phyloP scores from a whole-genome alignment of 768 basidiomycete genomes.

The Solioccasus polychromus region DNA sequence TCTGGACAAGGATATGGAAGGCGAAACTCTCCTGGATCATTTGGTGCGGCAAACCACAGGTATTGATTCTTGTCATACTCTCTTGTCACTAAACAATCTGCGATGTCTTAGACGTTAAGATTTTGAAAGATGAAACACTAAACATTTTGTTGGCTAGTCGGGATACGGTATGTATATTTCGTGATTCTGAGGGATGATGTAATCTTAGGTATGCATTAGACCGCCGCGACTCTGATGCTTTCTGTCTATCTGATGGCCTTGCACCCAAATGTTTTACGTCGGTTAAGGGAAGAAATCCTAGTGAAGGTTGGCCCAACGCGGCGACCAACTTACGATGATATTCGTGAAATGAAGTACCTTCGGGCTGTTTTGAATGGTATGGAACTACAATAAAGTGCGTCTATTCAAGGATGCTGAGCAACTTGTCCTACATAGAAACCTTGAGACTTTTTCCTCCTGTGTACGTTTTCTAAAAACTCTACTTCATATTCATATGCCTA shows the following conservation, averaged over 20 bases:
- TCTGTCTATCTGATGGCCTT: constrained; percentile 46
- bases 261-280: constrained; percentile 44
- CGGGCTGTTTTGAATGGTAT: constrained; percentile 64
- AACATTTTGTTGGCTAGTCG: constrained; percentile 32
- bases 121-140: constrained; percentile 25
- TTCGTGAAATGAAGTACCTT: constrained; percentile 61
- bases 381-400: background rate
- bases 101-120: constrained; percentile 16
- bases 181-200: background rate
- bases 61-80: constrained; percentile 19
- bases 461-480: constrained; percentile 17
- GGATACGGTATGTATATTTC: constrained; percentile 41
- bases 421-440: constrained; percentile 25
- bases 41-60: constrained; percentile 54
- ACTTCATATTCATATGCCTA: too few relatives aligned
- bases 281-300: constrained; percentile 57
- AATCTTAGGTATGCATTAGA: constrained; percentile 12
- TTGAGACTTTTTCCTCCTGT: constrained; percentile 32
- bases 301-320: constrained; percentile 45
- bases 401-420: background rate
- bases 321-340: constrained; percentile 52
- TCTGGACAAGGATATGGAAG: too few relatives aligned
- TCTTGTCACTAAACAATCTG: background rate
- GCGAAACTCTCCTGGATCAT: constrained; percentile 48
- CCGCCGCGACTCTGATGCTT: constrained; percentile 34